Conservation (phyloP, 2,329 filamentous ascomycete genomes). For the Aspergillus luchuensis region DNA sequence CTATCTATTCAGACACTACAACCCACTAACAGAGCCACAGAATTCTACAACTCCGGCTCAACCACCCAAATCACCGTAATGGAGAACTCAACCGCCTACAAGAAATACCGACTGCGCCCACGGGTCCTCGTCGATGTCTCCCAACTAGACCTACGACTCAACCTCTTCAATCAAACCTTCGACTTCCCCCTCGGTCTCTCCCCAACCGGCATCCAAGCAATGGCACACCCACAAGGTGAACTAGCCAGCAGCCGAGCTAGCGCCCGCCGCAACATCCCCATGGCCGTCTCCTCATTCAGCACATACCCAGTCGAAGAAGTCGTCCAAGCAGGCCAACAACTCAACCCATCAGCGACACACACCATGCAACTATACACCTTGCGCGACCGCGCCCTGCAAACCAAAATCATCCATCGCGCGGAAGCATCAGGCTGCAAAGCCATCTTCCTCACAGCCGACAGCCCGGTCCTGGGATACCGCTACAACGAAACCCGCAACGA, state of each 20-base stretch:
- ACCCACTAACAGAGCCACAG: slow-evolving; percentile 25
- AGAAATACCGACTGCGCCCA: slow-evolving; percentile 52
- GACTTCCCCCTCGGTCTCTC: slow-evolving; percentile 56
- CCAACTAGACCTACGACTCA: slow-evolving; percentile 45
- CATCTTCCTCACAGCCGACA: slow-evolving; percentile 58
- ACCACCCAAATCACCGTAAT: slow-evolving; percentile 39
- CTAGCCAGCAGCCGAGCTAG: slow-evolving; percentile 53
- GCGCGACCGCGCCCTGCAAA: slow-evolving; percentile 27
- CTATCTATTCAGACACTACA: not conserved
- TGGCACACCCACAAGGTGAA: slow-evolving; percentile 58
- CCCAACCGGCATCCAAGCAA: slow-evolving; percentile 55
- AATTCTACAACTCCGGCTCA: slow-evolving; percentile 61
- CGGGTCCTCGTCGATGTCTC: slow-evolving; percentile 48
- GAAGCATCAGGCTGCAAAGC: slow-evolving; percentile 48
- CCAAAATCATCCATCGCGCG: slow-evolving; percentile 31
- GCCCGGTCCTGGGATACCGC: slow-evolving; percentile 55
- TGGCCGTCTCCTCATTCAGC: slow-evolving; percentile 54
- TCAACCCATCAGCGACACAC: slow-evolving; percentile 17
- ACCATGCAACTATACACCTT: slow-evolving; percentile 31
- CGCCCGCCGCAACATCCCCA: slow-evolving; percentile 44
- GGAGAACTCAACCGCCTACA: slow-evolving; percentile 57
- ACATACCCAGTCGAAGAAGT: slow-evolving; percentile 53
- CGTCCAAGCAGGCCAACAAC: slow-evolving; percentile 27
- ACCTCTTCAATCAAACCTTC: slow-evolving; percentile 47
- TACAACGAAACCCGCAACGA: slow-evolving; percentile 57